Evolutionary conservation across 179 eudicot species (phyloP), one percentile per base, ranked within the genome.

Genomic region (Corrigiola litoralis): DNA sequence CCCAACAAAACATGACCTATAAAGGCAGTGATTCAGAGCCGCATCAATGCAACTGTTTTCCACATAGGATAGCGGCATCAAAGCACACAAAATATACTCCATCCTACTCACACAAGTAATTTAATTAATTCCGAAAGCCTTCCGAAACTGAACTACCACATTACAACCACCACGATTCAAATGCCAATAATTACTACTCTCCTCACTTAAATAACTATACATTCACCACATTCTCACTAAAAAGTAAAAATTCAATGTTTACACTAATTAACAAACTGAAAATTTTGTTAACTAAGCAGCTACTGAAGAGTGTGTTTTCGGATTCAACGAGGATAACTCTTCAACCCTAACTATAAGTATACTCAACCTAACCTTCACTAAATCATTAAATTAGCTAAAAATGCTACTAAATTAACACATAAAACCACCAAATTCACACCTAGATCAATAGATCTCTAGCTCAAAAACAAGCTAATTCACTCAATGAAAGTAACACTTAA

Each of bases 381-480:
- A n/a, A n/a, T n/a, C n/a, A 9, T 6, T 27, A 53, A 29, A 16
- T 25, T n/a, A 13, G 18, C 0, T 16, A 20, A 28, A 0, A 11
- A 20, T 1, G 2, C 11, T 5, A n/a, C n/a, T 14, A 27, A 11
- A 25, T 6, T 16, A 32, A 37, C 9, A 48, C 48, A 27, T 21
- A 16, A 59, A 27, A 1, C 27, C 1, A 23, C 17, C 41, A 59
- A 14, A n/a, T 17, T 25, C 14, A 68, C 31, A 28, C 59, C 11
- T 45, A 59, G 60, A 69, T 51, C 52, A 12, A 48, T 32, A 59
- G 51, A 60, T 49, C 45, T 21, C 38, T 1, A 24, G 5, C 8
- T 7, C 54, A 27, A 2, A 6, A 10, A 41, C 27, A 28, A 29
- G 0, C 14, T 28, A 38, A 36, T 21, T 21, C 13, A 34, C 16